A percentile compares a stretch with the other conserved stretches of the same genome.
Evolutionary conservation across 1,284 basidiomycete genomes (phyloP).

Genomic region (Schizophyllum commune): DNA sequence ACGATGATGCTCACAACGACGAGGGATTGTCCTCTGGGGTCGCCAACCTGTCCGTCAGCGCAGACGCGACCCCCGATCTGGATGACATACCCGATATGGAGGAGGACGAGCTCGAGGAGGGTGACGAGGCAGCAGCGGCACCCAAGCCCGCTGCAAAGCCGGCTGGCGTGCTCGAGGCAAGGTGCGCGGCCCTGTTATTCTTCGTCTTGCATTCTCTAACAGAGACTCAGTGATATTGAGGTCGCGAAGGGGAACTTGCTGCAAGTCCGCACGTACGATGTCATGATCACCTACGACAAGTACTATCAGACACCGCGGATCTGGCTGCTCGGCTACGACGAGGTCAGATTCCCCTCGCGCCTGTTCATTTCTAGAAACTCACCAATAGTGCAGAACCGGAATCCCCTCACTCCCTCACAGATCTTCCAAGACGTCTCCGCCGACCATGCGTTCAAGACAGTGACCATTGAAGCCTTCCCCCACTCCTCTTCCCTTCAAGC

Average conservation of each 20-base stretch:
- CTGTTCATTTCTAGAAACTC: slow-evolving; percentile 4
- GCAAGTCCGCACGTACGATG: slow-evolving; percentile 97
- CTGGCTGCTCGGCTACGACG: slow-evolving; percentile 93
- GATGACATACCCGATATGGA: slow-evolving; percentile 95
- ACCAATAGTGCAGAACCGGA: slow-evolving; percentile 70
- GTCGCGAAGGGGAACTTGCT: slow-evolving; percentile 77
- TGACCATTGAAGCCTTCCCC: slow-evolving; percentile 97
- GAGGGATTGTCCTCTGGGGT: slow-evolving; percentile 34
- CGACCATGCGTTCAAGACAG: slow-evolving; percentile 97
- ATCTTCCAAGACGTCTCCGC: slow-evolving; percentile 97
- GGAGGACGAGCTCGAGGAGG: slow-evolving; percentile 75
- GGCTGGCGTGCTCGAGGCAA: slow-evolving; percentile 29
- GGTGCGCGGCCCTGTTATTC: slow-evolving; percentile 21
- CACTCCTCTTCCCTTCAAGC: slow-evolving; percentile 80
- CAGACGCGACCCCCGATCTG: slow-evolving; percentile 64
- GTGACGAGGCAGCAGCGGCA: slow-evolving; percentile 72
- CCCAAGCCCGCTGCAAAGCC: slow-evolving; percentile 35
- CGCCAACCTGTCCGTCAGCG: slow-evolving; percentile 34
- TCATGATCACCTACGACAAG: slow-evolving; percentile 99
- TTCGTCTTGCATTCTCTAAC: background rate
- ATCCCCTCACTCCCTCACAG: slow-evolving; percentile 78
- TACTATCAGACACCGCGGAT: slow-evolving; percentile 95
- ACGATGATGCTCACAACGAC: slow-evolving; percentile 46
- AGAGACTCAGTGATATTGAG: slow-evolving; percentile 41
- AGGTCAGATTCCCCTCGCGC: slow-evolving; percentile 42